Conservation (phyloP, 2,329 filamentous ascomycete genomes). For the Coniochaeta sp. region DNA sequence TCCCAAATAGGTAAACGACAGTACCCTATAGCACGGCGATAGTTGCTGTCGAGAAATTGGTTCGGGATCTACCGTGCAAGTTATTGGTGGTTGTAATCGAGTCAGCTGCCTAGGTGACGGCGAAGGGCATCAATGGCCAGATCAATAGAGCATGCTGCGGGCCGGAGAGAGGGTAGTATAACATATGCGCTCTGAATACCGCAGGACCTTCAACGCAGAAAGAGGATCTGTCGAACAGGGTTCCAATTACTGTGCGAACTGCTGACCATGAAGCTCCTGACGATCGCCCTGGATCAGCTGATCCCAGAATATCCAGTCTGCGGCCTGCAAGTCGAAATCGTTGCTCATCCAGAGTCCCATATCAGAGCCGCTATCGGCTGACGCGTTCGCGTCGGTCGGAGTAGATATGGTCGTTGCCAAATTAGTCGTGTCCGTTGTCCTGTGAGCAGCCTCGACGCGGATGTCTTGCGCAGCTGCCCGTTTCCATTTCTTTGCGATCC, state of each 20-base stretch:
- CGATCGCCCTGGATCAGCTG: slow-evolving; percentile 10
- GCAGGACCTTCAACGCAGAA: no score
- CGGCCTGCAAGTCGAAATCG: slow-evolving; percentile 12
- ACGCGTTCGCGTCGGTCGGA: not conserved
- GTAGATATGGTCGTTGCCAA: not conserved
- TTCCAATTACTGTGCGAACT: not conserved
- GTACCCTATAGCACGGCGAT: no score
- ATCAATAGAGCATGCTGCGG: no score
- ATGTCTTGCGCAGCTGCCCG: not conserved
- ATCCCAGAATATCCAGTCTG: slow-evolving; percentile 21
- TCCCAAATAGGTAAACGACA: no score
- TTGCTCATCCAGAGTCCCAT: not conserved
- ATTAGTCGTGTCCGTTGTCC: not conserved
- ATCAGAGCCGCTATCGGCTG: not conserved
- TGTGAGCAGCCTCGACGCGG: not conserved
- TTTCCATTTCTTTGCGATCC: not conserved
- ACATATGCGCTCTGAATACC: no score
- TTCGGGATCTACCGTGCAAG: no score
- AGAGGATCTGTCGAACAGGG: no score
- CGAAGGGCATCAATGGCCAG: no score
- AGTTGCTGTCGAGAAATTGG: no score
- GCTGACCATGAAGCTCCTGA: not conserved
- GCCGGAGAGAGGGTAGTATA: no score
- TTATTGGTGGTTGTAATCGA: no score
- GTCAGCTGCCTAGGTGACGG: no score